Conservation (phyloP, 352 stramenopile genomes). For the Achlya hypogyna region DNA sequence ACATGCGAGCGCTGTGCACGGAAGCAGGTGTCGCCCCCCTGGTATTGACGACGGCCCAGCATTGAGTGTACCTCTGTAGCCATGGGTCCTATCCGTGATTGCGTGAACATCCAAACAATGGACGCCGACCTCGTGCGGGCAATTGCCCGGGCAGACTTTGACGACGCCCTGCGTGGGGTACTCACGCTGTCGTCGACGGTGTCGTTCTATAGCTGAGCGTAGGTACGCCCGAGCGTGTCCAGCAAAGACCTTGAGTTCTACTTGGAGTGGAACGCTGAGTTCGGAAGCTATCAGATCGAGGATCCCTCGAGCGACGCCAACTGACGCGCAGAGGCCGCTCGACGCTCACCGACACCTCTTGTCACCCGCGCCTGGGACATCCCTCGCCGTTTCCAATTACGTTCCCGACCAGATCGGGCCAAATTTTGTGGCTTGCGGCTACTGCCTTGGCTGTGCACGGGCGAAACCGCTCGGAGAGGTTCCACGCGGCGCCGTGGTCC, state of each 20-base stretch:
- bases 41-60: neutral
- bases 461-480: no score
- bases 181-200: neutral
- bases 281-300: conserved; percentile 83
- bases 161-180: conserved; percentile 82
- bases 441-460: no score
- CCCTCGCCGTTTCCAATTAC: no score
- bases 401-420: neutral
- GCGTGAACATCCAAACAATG: conserved; percentile 81
- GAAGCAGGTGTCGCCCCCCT: conserved; percentile 55
- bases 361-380: neutral
- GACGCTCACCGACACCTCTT: no score
- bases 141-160: conserved; percentile 94
- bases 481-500: no score
- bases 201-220: conserved; percentile 5
- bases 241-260: conserved; percentile 91
- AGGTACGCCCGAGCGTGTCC: conserved; percentile 93
- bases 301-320: conserved; percentile 16
- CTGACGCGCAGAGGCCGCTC: conserved; percentile 8
- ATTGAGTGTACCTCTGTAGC: conserved; percentile 26
- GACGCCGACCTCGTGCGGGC: conserved; percentile 85
- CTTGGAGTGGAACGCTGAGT: conserved; percentile 89
- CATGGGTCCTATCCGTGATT: conserved; percentile 92
- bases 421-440: neutral
- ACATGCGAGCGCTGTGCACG: conserved; percentile 94